phyloP scores from a whole-genome alignment of 306 rosid species.

The Glycine tomentella region DNA sequence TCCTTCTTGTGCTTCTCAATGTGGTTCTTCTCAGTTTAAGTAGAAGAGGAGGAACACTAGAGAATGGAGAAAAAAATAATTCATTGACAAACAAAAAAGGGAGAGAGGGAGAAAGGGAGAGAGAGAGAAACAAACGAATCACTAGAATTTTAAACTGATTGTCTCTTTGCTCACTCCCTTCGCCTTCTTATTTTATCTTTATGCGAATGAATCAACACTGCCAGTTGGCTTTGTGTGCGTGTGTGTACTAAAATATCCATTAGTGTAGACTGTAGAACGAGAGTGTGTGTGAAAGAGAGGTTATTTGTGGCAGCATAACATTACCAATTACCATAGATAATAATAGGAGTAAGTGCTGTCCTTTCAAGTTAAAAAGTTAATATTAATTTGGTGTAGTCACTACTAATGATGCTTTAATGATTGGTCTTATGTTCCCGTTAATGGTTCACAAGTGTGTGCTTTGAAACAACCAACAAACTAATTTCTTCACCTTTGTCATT shows the following conservation, averaged over 20 bases:
- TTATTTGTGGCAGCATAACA: conserved; percentile 38
- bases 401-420: conserved; percentile 47
- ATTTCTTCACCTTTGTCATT: conserved; percentile 13
- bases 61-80: conserved; percentile 39
- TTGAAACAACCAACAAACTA: conserved; percentile 47
- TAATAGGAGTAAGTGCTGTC: conserved; percentile 35
- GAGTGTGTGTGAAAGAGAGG: conserved; percentile 41
- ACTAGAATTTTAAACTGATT: conserved; percentile 69
- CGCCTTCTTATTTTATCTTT: conserved; percentile 71
- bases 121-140: conserved; percentile 58
- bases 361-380: conserved; percentile 45
- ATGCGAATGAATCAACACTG: conserved; percentile 73
- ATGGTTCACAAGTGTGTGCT: conserved; percentile 27
- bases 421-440: conserved; percentile 37
- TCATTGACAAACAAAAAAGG: conserved; percentile 34
- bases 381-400: conserved; percentile 43
- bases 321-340: conserved; percentile 50
- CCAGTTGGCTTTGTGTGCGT: conserved; percentile 86
- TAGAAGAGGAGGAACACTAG: conserved; percentile 49
- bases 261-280: conserved; percentile 44
- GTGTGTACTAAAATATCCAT: conserved; percentile 51
- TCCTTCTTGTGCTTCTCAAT: conserved; percentile 36
- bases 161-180: conserved; percentile 73
- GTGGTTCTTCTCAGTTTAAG: conserved; percentile 52
- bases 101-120: conserved; percentile 32